phyloP scores from a whole-genome alignment of 768 basidiomycete genomes.

The Crassisporium funariophilum region DNA sequence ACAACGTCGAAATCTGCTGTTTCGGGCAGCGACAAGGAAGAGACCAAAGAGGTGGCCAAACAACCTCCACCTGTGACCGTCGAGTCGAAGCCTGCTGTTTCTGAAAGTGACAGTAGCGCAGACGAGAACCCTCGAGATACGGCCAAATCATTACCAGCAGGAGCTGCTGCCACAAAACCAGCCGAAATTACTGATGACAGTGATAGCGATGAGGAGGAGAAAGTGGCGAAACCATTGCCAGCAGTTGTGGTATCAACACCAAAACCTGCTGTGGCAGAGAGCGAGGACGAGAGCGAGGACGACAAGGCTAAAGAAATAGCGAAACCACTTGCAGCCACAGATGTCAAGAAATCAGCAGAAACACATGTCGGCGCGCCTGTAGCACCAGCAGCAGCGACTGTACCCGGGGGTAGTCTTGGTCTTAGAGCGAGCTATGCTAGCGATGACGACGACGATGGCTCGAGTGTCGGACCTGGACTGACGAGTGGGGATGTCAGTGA shows the following conservation, averaged over 20 bases:
- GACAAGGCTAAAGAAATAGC: too few species aligned
- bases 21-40: slow-evolving; percentile 1
- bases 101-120: slow-evolving; percentile 1
- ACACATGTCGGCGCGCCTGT: too few species aligned
- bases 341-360: too few species aligned
- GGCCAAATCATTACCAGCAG: not conserved
- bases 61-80: not conserved
- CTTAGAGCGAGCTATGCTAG: too few species aligned
- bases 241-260: slow-evolving; percentile 13
- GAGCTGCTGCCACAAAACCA: not conserved
- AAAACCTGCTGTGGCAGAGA: slow-evolving; percentile 23
- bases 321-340: too few species aligned
- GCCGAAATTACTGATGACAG: slow-evolving; percentile 9
- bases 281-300: slow-evolving; percentile 3
- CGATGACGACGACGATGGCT: not conserved
- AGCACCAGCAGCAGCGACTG: too few species aligned
- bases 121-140: not conserved
- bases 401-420: too few species aligned
- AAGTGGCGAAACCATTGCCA: too few species aligned
- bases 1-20: not conserved
- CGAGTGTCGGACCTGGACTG: not conserved
- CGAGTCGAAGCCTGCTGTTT: not conserved
- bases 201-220: slow-evolving; percentile 15
- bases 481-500: not conserved
- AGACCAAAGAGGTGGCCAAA: not conserved